Evolutionary conservation across 2,329 filamentous ascomycete species (phyloP).

Genomic region (Myriangium duriaei): DNA sequence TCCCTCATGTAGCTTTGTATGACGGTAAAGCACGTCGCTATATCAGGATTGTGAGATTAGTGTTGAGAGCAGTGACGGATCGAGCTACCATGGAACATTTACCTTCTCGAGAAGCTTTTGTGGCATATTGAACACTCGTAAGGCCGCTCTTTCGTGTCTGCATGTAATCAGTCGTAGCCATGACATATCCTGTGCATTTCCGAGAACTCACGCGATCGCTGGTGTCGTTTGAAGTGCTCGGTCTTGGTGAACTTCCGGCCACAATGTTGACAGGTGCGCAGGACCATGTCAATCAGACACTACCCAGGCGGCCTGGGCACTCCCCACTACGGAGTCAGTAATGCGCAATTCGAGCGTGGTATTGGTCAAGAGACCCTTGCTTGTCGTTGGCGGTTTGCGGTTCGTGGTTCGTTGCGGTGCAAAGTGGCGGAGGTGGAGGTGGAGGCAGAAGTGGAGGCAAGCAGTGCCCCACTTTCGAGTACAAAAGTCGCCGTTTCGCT

Average conservation of each 20-base stretch:
- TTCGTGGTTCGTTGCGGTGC: too few species aligned
- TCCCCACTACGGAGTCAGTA: too few species aligned
- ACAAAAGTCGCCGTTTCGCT: too few species aligned
- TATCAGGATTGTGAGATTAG: constrained; percentile 16
- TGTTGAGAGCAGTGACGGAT: constrained; percentile 13
- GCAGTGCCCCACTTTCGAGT: too few species aligned
- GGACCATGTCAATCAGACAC: constrained; percentile 13
- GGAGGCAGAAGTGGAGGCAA: too few species aligned
- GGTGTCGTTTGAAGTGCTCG: constrained; percentile 43
- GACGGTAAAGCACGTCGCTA: constrained; percentile 39
- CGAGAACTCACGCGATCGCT: constrained; percentile 38
- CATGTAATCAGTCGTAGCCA: constrained; percentile 14
- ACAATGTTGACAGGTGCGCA: constrained; percentile 23
- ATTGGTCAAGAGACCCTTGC: too few species aligned
- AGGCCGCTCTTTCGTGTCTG: constrained; percentile 43
- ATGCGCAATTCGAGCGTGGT: too few species aligned
- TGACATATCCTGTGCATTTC: constrained; percentile 6
- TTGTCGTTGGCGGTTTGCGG: too few species aligned
- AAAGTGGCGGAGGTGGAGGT: too few species aligned
- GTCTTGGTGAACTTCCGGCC: constrained; percentile 44
- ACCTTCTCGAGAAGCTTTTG: constrained; percentile 44
- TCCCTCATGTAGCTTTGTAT: constrained; percentile 35
- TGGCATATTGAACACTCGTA: constrained; percentile 42
- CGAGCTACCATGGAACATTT: too few species aligned
- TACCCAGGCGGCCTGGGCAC: too few species aligned